phyloP scores from a whole-genome alignment of 345 rosid species.

The Geranium rotundifolium region DNA sequence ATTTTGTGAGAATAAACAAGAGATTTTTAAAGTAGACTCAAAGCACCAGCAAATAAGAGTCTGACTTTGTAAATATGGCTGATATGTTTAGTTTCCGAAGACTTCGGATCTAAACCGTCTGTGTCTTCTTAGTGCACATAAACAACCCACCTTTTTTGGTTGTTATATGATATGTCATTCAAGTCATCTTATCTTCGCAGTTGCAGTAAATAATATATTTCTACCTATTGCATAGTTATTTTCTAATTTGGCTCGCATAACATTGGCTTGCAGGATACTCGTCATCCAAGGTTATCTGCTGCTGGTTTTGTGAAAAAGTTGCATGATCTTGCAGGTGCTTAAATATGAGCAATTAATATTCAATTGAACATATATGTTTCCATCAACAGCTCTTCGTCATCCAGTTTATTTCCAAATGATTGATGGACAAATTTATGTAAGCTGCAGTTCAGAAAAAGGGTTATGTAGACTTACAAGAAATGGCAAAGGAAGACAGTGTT shows the following conservation, averaged over 20 bases:
- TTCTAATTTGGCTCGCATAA: slow-evolving; percentile 2
- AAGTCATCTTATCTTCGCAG: neutral
- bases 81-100: neutral
- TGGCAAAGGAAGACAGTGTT: slow-evolving; percentile 19
- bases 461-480: slow-evolving; percentile 53
- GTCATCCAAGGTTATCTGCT: slow-evolving; percentile 43
- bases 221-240: slow-evolving; percentile 1
- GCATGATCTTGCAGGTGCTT: slow-evolving; percentile 59
- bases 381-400: neutral
- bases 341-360: neutral
- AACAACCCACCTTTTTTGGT: no score
- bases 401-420: neutral
- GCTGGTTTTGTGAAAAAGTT: slow-evolving; percentile 59
- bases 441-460: slow-evolving; percentile 74
- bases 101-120: neutral
- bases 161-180: no score
- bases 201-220: slow-evolving; percentile 3
- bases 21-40: neutral
- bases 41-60: neutral
- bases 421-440: slow-evolving; percentile 1
- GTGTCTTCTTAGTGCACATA: neutral
- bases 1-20: neutral
- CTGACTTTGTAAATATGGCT: neutral
- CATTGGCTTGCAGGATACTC: slow-evolving; percentile 20
- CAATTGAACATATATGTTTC: neutral